Base-by-base conservation (phyloP, 2,329 filamentous ascomycete genomes). In the Teratosphaeria pseudoeucalypti region DNA sequence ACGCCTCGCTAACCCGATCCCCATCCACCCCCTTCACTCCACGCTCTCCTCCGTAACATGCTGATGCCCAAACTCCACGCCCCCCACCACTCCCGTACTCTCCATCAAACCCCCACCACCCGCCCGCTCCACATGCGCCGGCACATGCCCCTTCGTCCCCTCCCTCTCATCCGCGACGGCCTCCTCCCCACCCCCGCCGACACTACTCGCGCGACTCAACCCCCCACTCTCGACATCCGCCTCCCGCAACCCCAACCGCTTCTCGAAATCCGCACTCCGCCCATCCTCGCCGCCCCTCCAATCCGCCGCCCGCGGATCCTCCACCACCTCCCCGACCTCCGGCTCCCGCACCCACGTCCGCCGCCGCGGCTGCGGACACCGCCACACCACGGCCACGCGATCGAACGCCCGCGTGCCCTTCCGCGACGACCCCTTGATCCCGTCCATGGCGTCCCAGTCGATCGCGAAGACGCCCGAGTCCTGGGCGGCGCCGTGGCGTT, bases 371-470 rank as follows among this genome's bases (percentile, higher is more conserved):
- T 72, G 63, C 1, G 58, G 47, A 2, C 73, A 72, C 60, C 85
- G 84, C 94, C 94, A 99, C 0, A 96, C 86, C 0, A 97, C 88
- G 11, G 89, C 86, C 27, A 97, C 78, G 49, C 83, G 83, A 70
- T 99, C 92, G 9, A 95, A 84, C 0, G 89, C 90, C 52, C 86
- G 81, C 0, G 87, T 87, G 0, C 94, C 94, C 72, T 95, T 95
- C 34, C 86, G 82, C 26, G 81, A 85, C 4, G 88, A 92, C 0
- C 94, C 94, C 72, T 96, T 96, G 73, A 99, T 92, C 2, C 94
- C 94, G 66, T 99, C 94, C 84, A 99, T 89, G 23, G 80, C 81
- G 19, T 88, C 85, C 85, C 86, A 90, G n/a, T 83, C 81, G 29
- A 85, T 84, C 62, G 86, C 83, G 70, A 88, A 89, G 6, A 88